phyloP scores from a whole-genome alignment of 192 early-diverging fungal genomes.

The Chytriomyces hyalinus region DNA sequence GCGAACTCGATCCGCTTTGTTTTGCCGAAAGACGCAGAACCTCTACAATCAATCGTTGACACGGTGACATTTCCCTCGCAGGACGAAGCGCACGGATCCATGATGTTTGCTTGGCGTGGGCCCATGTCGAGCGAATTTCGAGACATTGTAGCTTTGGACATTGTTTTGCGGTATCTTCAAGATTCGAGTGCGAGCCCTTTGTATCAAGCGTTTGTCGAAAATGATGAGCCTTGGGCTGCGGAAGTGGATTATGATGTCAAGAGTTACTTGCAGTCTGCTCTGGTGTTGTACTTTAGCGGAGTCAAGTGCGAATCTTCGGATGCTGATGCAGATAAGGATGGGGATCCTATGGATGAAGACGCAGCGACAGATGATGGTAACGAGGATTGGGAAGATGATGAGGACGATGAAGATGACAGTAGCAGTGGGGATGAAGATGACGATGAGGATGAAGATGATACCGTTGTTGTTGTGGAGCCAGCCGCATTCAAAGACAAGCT shows the following conservation, averaged over 20 bases:
- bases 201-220: conserved; percentile 79
- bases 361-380: conserved; percentile 37
- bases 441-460: conserved; percentile 44
- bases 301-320: conserved; percentile 50
- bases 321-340: conserved; percentile 36
- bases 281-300: conserved; percentile 71
- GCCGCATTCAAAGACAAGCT: conserved; percentile 52
- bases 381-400: conserved; percentile 37
- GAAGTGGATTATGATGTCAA: conserved; percentile 65
- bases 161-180: conserved; percentile 74
- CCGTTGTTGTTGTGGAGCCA: conserved; percentile 66
- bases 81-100: conserved; percentile 59
- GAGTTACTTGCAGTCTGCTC: conserved; percentile 54
- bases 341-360: conserved; percentile 37
- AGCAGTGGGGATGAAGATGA: conserved; percentile 32
- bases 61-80: conserved; percentile 46
- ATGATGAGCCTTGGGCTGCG: conserved; percentile 64
- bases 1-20: conserved; percentile 1
- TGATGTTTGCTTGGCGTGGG: conserved; percentile 73
- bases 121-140: conserved; percentile 68
- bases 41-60: conserved; percentile 6
- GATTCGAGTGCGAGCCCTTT: conserved; percentile 73
- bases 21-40: conserved; percentile 2
- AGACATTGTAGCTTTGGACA: conserved; percentile 66
- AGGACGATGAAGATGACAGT: conserved; percentile 34